Evolutionary conservation across 2,329 filamentous ascomycete species (phyloP).

Genomic region (Epichloe sp.): DNA sequence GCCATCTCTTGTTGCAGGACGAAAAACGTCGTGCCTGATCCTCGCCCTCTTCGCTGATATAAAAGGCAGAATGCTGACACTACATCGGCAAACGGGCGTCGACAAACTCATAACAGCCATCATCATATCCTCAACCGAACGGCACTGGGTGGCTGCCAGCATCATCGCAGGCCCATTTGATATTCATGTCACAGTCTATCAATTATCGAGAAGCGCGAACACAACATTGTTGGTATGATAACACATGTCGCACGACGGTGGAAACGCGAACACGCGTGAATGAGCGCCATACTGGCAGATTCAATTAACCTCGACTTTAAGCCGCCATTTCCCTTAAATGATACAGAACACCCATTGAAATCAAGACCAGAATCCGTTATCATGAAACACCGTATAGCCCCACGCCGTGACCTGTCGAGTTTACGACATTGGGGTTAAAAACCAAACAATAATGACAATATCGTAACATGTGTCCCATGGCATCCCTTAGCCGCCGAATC

Average conservation of each 20-base stretch:
- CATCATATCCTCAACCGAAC: no score
- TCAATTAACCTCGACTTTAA: slow-evolving; percentile 19
- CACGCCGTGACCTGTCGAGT: slow-evolving; percentile 4
- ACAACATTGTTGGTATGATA: no score
- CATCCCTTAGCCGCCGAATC: slow-evolving; percentile 63
- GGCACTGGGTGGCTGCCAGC: no score
- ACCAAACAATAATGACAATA: slow-evolving; percentile 11
- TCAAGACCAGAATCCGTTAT: slow-evolving; percentile 19
- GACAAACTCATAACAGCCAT: no score
- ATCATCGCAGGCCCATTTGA: no score
- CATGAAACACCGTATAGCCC: slow-evolving; percentile 23
- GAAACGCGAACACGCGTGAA: not conserved
- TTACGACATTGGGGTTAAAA: not conserved
- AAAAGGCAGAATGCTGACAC: no score
- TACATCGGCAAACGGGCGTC: no score
- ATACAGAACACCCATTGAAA: slow-evolving; percentile 26
- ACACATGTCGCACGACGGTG: not conserved
- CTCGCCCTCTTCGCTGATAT: no score
- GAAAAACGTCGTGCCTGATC: no score
- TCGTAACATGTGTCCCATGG: slow-evolving; percentile 22
- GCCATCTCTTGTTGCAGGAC: no score
- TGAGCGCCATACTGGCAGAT: slow-evolving; percentile 15
- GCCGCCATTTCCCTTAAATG: slow-evolving; percentile 25
- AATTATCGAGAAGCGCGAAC: no score
- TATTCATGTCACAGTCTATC: no score